Base-by-base conservation (phyloP, 148 eudicot species). In the Polygonum aviculare region DNA sequence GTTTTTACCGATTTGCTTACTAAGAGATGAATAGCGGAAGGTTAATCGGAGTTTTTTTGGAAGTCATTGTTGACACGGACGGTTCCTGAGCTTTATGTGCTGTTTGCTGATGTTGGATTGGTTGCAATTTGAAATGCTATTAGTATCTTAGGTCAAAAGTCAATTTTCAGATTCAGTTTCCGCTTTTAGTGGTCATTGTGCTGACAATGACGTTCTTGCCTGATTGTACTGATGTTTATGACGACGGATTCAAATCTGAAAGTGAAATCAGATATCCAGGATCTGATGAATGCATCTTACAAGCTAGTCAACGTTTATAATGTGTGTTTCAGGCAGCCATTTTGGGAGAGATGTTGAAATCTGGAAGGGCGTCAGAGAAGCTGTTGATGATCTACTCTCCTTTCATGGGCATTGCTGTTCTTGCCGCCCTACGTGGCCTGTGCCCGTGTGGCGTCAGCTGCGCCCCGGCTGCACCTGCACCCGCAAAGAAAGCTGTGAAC, bases 381-480 rank as follows among this genome's bases (percentile, higher is more conserved):
- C 74, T 91, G 78, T 44, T 84, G 76, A 91, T 78, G 88, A 71
- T 93, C 54, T 88, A 93, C 82, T 55, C 22, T 72, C 98, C 96
- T 6, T 91, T 93, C 76, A 12, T 91, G 77, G 92, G 90, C 38
- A 77, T 88, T 16, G 89, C 90, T 12, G 36, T 83, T 75, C 76
- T 93, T 69, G 90, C 96, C 35, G 59, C 86, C 44, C 71, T 93
- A 49, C 91, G 96, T 50, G 98, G 98, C 60, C 70, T 89, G 49
- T 11, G 85, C 18, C 76, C 86, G 31, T 76, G 80, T 60, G 81
- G 33, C 52, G 1, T 26, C 26, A 16, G 52, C 75, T 51, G 59
- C 48, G 83, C 80, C 51, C 87, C 77, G 78, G 81, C 80, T 83
- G 47, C 79, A 16, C 16, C 47, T 1, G 54, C 79, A 16, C 16